phyloP scores from a whole-genome alignment of 2,329 filamentous ascomycete genomes.

The Ophiostoma tasmaniense region DNA sequence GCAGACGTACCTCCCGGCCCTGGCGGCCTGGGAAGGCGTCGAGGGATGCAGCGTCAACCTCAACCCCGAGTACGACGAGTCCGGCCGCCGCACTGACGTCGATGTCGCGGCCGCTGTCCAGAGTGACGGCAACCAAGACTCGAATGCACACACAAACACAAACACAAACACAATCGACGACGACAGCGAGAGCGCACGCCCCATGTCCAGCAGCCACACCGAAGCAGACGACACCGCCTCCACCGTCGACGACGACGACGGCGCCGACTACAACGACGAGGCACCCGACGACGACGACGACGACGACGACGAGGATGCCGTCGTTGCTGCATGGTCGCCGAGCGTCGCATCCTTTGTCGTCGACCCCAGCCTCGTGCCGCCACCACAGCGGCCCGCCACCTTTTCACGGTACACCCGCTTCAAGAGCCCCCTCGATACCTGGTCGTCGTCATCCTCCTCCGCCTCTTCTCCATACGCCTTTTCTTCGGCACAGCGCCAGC shows the following conservation, averaged over 20 bases:
- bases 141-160: background rate
- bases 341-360: constrained; percentile 10
- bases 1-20: constrained; percentile 17
- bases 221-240: constrained; percentile 4
- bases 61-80: constrained; percentile 10
- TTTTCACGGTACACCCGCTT: background rate
- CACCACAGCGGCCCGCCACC: background rate
- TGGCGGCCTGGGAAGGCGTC: constrained; percentile 17
- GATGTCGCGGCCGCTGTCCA: background rate
- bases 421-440: background rate
- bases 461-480: background rate
- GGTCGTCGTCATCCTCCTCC: background rate
- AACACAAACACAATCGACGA: background rate
- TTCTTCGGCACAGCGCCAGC: background rate
- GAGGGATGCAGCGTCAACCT: constrained; percentile 17
- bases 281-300: background rate
- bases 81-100: constrained; percentile 6
- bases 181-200: constrained; percentile 8
- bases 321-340: constrained; percentile 14
- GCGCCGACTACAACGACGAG: background rate
- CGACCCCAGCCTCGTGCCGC: background rate
- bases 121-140: background rate
- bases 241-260: constrained; percentile 4
- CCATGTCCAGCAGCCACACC: constrained; percentile 9
- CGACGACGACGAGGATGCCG: constrained; percentile 12